These are phyloP conservation scores for Pelagomonas calceolata DNA, from an alignment of 108 stramenopile genomes.

Conservation along the genomic window DNA sequence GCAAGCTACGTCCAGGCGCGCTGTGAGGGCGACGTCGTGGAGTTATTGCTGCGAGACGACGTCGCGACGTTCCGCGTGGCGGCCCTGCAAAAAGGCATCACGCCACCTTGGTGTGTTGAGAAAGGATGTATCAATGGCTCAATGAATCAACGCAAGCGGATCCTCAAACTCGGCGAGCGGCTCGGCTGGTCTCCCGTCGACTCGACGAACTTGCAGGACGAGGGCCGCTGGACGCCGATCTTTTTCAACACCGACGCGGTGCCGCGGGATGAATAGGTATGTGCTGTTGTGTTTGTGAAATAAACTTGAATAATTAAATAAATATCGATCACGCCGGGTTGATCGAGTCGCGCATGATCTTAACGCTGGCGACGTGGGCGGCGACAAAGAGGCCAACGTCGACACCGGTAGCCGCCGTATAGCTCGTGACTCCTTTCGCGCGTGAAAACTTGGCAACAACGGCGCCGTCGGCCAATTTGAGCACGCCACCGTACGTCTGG, in stretches of 20 bases:
- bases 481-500: too few relatives aligned
- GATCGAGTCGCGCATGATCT: too few relatives aligned
- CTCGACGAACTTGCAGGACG: conserved; percentile 13
- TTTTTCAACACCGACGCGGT: conserved; percentile 35
- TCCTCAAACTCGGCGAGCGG: conserved; percentile 15
- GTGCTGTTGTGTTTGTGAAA: too few relatives aligned
- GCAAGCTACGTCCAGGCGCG: neutral
- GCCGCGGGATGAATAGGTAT: conserved; percentile 11
- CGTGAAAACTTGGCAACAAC: too few relatives aligned
- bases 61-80: neutral
- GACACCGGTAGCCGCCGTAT: too few relatives aligned
- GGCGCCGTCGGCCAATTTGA: too few relatives aligned
- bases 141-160: conserved; percentile 26
- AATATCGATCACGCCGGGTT: too few relatives aligned
- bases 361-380: too few relatives aligned
- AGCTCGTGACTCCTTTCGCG: too few relatives aligned
- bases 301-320: too few relatives aligned
- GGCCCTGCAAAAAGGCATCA: neutral
- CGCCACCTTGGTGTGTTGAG: conserved; percentile 29
- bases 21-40: neutral
- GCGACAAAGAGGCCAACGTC: too few relatives aligned
- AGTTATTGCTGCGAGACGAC: neutral
- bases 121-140: conserved; percentile 37
- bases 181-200: conserved; percentile 3
- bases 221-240: conserved; percentile 32